phyloP scores from a whole-genome alignment of 2,329 filamentous ascomycete species.

The Stemphylium vesicarium region DNA sequence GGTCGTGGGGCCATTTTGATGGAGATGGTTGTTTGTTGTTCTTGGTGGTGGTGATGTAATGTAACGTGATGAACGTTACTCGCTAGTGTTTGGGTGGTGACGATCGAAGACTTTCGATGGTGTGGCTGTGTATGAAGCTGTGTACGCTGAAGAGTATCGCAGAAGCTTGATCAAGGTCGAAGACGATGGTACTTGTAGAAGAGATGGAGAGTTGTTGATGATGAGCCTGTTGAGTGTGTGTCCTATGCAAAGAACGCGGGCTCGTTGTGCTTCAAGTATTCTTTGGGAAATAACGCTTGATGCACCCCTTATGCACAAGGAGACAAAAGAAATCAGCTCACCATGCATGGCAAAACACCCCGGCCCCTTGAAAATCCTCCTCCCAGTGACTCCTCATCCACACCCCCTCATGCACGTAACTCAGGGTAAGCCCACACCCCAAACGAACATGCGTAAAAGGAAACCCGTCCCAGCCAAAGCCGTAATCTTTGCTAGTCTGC shows the following conservation, averaged over 20 bases:
- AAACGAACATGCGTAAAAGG: constrained; percentile 5
- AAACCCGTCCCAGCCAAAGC: not conserved
- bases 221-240: too few relatives aligned
- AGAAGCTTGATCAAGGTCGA: too few relatives aligned
- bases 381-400: not conserved
- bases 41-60: not conserved
- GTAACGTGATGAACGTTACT: not conserved
- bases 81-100: too few relatives aligned
- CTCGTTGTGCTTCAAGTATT: too few relatives aligned
- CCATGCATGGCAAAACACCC: not conserved
- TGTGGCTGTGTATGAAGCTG: too few relatives aligned
- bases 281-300: too few relatives aligned
- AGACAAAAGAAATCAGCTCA: not conserved
- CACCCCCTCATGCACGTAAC: not conserved
- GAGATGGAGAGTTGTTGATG: too few relatives aligned
- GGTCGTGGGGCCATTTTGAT: constrained; percentile 2
- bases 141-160: too few relatives aligned
- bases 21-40: not conserved
- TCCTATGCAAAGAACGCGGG: too few relatives aligned
- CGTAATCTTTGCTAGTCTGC: not conserved
- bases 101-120: too few relatives aligned
- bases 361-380: not conserved
- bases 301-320: not conserved
- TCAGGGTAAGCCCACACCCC: constrained; percentile 2
- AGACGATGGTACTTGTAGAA: too few relatives aligned